Evolutionary conservation across 176 grass and related monocot species (phyloP), one percentile per base, ranked within the genome.

Genomic region (Puya raimondii): DNA sequence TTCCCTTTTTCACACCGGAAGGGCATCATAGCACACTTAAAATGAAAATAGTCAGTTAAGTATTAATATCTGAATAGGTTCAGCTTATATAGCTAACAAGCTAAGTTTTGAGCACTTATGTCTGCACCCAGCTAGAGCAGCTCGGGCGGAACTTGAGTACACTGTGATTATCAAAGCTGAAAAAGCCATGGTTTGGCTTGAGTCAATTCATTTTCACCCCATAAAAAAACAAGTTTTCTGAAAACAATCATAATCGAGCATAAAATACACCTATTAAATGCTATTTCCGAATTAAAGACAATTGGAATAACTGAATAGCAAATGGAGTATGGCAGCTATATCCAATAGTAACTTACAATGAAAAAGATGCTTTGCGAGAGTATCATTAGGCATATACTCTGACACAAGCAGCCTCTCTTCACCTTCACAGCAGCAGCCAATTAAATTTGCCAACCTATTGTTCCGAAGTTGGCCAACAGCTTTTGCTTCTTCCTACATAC

Each of bases 351-450:
- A 87, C 86, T 92, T 80, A 97, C 94, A 97, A 59, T 97, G 94
- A 76, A 97, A 97, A 77, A 97, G 94, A 64, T 92, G 94, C 65
- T 97, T 97, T n/a, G 94, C 86, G 21, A 97, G 87, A 27, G 94
- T 97, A 69, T 97, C 94, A 15, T 92, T 97, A 72, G 94, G 87
- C 94, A 97, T 90, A 81, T 90, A 97, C 70, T 97, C 94, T 63
- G 94, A 89, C 52, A 97, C 94, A 70, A 97, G 94, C 72, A 97
- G 79, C 74, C 94, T 97, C 83, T 97, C 94, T 1, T 93, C 84
- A 73, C 94, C 94, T 86, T 92, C 94, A 50, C 82, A 97, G 77
- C 94, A 97, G 73, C 89, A 97, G 23, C 94, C 94, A 48, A 97
- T 84, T 76, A 97, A 81, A 79, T 97, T 97, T 68, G 82, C 84